Percentiles rank a stretch among this genome's conserved stretches.
These are phyloP conservation scores for Mucor sp. DNA, from an alignment of 371 early-diverging fungal genomes.

Conservation along the genomic window DNA sequence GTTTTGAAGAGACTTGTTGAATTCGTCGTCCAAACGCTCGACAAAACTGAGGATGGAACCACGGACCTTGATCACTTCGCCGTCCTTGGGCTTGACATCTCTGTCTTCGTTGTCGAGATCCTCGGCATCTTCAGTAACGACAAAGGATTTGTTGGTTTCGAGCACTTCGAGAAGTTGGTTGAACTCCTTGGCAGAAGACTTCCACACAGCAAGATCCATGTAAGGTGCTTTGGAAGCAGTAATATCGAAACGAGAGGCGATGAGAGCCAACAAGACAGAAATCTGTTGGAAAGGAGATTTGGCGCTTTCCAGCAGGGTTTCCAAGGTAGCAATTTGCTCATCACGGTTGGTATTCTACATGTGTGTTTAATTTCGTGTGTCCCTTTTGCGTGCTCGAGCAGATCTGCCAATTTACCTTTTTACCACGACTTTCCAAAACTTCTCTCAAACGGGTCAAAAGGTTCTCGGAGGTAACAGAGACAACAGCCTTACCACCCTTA, in stretches of 20 bases:
- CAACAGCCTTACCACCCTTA: slow-evolving; percentile 75
- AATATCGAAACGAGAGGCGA: slow-evolving; percentile 92
- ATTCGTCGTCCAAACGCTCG: slow-evolving; percentile 97
- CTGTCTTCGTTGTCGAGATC: slow-evolving; percentile 70
- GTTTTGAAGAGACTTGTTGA: slow-evolving; percentile 90
- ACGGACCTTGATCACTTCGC: slow-evolving; percentile 63
- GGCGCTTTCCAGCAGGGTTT: slow-evolving; percentile 68
- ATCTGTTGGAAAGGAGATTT: slow-evolving; percentile 80
- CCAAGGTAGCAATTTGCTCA: slow-evolving; percentile 73
- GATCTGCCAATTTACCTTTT: slow-evolving; percentile 62
- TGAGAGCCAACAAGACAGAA: slow-evolving; percentile 83
- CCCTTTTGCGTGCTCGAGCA: not conserved
- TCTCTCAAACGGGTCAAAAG: slow-evolving; percentile 83
- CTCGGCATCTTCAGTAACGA: slow-evolving; percentile 67
- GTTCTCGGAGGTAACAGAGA: slow-evolving; percentile 61
- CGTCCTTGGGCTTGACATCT: slow-evolving; percentile 59
- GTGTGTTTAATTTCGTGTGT: not conserved
- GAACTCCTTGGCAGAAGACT: slow-evolving; percentile 71
- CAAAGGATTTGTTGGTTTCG: slow-evolving; percentile 66
- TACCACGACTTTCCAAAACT: slow-evolving; percentile 87
- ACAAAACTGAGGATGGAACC: slow-evolving; percentile 90
- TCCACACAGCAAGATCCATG: slow-evolving; percentile 84
- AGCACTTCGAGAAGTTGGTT: slow-evolving; percentile 74
- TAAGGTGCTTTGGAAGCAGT: slow-evolving; percentile 64
- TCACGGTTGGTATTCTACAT: slow-evolving; percentile 84